Conservation (phyloP, 169 alveolate genomes). For the Eimeria brunetti region DNA sequence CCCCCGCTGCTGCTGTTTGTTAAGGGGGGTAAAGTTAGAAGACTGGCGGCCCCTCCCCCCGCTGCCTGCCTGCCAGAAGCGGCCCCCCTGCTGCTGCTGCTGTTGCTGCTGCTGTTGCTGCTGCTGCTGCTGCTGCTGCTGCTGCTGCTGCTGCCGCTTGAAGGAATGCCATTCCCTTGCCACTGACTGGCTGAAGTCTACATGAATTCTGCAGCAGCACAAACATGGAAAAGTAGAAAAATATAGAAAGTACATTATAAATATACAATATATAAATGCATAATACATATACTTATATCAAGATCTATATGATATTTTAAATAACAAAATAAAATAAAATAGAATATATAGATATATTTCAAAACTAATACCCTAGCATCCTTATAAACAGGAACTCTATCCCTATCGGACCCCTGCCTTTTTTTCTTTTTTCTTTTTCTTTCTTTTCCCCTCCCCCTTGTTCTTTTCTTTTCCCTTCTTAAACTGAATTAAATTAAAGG, state of each 20-base stretch:
- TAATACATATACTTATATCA: not conserved
- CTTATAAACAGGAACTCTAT: too few species aligned
- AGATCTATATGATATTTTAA: not conserved
- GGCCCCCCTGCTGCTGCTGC: not conserved
- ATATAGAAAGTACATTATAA: not conserved
- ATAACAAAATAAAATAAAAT: not conserved
- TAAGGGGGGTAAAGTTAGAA: not conserved
- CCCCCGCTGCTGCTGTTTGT: constrained; percentile 20
- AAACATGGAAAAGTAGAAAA: not conserved
- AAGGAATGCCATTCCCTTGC: constrained; percentile 35
- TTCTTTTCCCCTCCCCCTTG: too few species aligned
- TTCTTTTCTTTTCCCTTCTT: too few species aligned
- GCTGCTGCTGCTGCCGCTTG: constrained; percentile 10
- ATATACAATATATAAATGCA: not conserved
- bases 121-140: constrained; percentile 24
- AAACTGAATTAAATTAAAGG: too few species aligned
- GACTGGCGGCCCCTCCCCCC: not conserved
- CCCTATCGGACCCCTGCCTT: too few species aligned
- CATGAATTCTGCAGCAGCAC: constrained; percentile 75
- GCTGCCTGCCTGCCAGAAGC: not conserved
- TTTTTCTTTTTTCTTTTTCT: too few species aligned
- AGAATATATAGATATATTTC: not conserved
- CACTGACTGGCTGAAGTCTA: constrained; percentile 79
- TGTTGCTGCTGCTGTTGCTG: not conserved
- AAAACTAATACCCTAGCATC: not conserved